A percentile compares a stretch with the other conserved stretches of the same genome.
Evolutionary conservation across 2,329 filamentous ascomycete species (phyloP).

Genomic region (Cercospora sp.): DNA sequence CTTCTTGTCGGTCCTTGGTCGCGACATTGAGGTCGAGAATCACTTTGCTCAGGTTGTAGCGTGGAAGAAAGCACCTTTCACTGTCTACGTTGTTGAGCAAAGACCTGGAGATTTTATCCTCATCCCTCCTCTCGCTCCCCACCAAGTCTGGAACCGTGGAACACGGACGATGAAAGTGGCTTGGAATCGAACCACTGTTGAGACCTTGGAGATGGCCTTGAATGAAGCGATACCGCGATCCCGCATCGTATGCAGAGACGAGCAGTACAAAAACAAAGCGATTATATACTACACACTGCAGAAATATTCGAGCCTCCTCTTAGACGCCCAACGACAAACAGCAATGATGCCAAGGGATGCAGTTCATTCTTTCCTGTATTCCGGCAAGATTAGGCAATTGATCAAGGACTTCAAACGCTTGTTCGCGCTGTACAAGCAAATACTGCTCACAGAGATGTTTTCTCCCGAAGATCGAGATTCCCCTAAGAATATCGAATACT

Average conservation of each 20-base stretch:
- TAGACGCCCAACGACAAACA: slow-evolving; percentile 57
- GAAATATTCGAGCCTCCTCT: slow-evolving; percentile 67
- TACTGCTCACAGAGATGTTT: slow-evolving; percentile 86
- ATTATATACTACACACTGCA: slow-evolving; percentile 85
- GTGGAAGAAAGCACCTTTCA: slow-evolving; percentile 93
- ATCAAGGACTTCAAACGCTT: slow-evolving; percentile 79
- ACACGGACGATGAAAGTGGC: slow-evolving; percentile 96
- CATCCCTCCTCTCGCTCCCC: slow-evolving; percentile 86
- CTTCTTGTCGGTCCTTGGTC: slow-evolving; percentile 86
- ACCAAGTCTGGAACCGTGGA: slow-evolving; percentile 97
- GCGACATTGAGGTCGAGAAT: slow-evolving; percentile 95
- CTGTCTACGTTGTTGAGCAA: slow-evolving; percentile 90
- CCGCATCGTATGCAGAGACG: slow-evolving; percentile 88
- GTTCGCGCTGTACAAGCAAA: slow-evolving; percentile 73
- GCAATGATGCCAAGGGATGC: slow-evolving; percentile 40
- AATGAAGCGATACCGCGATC: slow-evolving; percentile 86
- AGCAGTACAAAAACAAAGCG: slow-evolving; percentile 98
- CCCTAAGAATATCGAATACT: slow-evolving; percentile 68
- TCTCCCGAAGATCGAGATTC: slow-evolving; percentile 58
- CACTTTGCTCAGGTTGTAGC: slow-evolving; percentile 95
- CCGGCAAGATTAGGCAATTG: slow-evolving; percentile 65
- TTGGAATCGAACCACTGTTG: slow-evolving; percentile 93
- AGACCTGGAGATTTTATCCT: slow-evolving; percentile 88
- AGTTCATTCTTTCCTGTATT: slow-evolving; percentile 37
- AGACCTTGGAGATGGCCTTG: slow-evolving; percentile 83